Evolutionary conservation across 2,329 filamentous ascomycete species (phyloP).

Genomic region (Waltergamsia citrina): DNA sequence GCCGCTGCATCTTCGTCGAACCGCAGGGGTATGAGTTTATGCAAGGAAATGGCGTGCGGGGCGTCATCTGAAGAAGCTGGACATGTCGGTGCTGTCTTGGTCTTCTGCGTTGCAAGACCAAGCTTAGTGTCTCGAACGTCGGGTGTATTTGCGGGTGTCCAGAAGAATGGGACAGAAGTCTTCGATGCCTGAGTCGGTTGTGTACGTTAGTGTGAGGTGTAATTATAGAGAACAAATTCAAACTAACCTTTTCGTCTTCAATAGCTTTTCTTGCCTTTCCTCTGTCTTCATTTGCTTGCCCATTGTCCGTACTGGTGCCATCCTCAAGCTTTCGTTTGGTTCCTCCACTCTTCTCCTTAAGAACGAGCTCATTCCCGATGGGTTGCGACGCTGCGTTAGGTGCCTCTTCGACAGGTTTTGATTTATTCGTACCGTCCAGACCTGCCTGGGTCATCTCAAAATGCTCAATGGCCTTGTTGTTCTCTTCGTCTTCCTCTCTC

Average conservation of each 20-base stretch:
- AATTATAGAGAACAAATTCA: background rate
- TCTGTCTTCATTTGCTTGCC: constrained; percentile 61
- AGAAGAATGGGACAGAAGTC: constrained; percentile 74
- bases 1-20: constrained; percentile 62
- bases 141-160: constrained; percentile 80
- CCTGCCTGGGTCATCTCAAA: constrained; percentile 83
- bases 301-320: constrained; percentile 64
- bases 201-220: constrained; percentile 7
- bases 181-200: constrained; percentile 43
- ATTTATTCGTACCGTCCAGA: constrained; percentile 23
- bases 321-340: constrained; percentile 63
- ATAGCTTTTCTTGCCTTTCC: constrained; percentile 60
- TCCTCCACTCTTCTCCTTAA: constrained; percentile 8
- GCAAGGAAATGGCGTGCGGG: constrained; percentile 68
- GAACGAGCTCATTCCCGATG: background rate
- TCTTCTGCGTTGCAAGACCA: constrained; percentile 46
- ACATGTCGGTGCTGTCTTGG: constrained; percentile 64
- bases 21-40: constrained; percentile 63
- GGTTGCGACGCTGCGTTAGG: background rate
- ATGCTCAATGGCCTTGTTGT: constrained; percentile 61
- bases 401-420: background rate
- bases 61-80: constrained; percentile 60
- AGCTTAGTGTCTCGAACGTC: constrained; percentile 33
- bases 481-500: constrained; percentile 59
- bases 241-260: constrained; percentile 58